phyloP scores from a whole-genome alignment of 352 stramenopile species.

The Globisporangium acanthophoron region DNA sequence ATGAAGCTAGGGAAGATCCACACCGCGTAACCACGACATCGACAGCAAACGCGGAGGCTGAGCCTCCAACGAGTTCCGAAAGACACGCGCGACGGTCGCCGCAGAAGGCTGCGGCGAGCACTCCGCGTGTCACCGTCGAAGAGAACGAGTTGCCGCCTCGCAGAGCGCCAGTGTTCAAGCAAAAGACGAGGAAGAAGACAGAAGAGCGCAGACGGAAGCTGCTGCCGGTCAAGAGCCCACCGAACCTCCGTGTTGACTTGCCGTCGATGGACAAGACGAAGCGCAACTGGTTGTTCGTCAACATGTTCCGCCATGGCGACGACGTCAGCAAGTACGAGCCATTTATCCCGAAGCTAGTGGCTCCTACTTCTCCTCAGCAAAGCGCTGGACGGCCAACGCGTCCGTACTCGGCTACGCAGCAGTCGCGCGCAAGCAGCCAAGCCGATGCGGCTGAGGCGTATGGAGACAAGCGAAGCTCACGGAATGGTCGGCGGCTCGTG shows the following conservation, averaged over 20 bases:
- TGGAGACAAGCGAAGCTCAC: not conserved
- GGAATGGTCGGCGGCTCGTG: conserved; percentile 20
- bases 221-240: conserved; percentile 42
- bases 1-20: not conserved
- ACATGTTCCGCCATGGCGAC: conserved; percentile 76
- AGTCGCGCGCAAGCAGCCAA: conserved; percentile 18
- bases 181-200: conserved; percentile 21
- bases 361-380: not conserved
- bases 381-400: conserved; percentile 1
- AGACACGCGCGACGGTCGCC: conserved; percentile 1
- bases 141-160: conserved; percentile 25
- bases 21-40: not conserved
- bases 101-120: conserved; percentile 3
- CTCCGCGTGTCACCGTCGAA: conserved; percentile 13
- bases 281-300: conserved; percentile 68
- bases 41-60: not conserved
- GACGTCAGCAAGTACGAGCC: conserved; percentile 60
- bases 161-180: conserved; percentile 40
- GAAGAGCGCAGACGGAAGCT: conserved; percentile 26
- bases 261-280: conserved; percentile 57
- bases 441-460: conserved; percentile 10
- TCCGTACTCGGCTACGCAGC: conserved; percentile 12
- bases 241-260: conserved; percentile 43
- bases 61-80: not conserved
- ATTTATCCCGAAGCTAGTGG: conserved; percentile 33